These are phyloP conservation scores for Suillus spraguei DNA, from an alignment of 768 basidiomycete species.

Conservation along the genomic window DNA sequence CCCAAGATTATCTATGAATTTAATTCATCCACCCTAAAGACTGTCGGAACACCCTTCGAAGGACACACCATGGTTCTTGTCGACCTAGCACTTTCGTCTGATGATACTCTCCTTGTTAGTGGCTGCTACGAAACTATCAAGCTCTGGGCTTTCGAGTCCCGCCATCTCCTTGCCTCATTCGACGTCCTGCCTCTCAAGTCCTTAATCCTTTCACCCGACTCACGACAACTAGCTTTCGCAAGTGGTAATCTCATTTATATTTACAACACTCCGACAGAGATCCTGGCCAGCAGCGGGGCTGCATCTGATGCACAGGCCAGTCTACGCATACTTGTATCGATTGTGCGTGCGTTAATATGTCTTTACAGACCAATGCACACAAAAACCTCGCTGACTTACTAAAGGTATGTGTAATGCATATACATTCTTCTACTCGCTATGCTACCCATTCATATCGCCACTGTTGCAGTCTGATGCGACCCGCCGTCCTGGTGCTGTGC, in stretches of 20 bases:
- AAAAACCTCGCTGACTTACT: not conserved
- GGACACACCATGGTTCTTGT: not conserved
- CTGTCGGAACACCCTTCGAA: not conserved
- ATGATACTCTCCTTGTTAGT: not conserved
- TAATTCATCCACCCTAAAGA: not conserved
- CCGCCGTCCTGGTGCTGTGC: not conserved
- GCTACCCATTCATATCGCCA: not conserved
- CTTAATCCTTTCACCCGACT: not conserved
- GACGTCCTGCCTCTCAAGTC: not conserved
- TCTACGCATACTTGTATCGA: too few relatives aligned
- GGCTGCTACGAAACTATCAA: constrained; percentile 4
- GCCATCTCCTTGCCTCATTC: not conserved
- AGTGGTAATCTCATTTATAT: not conserved
- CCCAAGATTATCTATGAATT: not conserved
- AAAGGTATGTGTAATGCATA: not conserved
- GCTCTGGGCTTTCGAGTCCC: constrained; percentile 5
- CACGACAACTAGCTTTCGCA: constrained; percentile 1
- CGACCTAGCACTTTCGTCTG: not conserved
- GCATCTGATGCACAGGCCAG: not conserved
- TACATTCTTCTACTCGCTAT: not conserved
- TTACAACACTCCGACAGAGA: not conserved
- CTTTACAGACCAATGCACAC: not conserved
- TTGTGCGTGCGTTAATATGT: not conserved
- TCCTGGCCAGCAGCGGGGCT: not conserved
- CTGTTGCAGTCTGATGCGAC: constrained; percentile 1